These are phyloP conservation scores for Favolaschia claudopus DNA, from an alignment of 768 basidiomycete species.

Conservation along the genomic window DNA sequence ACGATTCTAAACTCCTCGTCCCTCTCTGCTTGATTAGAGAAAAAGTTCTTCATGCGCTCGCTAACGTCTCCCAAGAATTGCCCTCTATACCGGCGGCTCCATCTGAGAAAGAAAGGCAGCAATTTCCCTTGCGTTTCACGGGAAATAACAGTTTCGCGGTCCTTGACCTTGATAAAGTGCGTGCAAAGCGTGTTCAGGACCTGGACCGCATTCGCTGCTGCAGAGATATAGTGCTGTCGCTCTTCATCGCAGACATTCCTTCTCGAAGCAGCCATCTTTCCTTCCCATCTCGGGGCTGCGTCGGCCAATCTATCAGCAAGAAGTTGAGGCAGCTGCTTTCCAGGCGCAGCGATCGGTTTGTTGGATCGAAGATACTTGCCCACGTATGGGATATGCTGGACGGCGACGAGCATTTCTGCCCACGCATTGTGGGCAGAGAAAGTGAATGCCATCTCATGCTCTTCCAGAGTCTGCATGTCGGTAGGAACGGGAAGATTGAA, in stretches of 20 bases:
- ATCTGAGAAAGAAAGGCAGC: neutral
- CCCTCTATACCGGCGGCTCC: slow-evolving; percentile 13
- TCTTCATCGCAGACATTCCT: neutral
- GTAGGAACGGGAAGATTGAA: slow-evolving; percentile 18
- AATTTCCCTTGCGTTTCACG: slow-evolving; percentile 6
- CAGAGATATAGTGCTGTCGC: slow-evolving; percentile 8
- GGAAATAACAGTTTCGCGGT: slow-evolving; percentile 9
- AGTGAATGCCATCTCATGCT: neutral
- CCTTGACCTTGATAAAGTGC: slow-evolving; percentile 5
- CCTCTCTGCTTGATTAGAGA: neutral
- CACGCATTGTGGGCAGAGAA: slow-evolving; percentile 24
- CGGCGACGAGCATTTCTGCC: slow-evolving; percentile 23
- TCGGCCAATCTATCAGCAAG: slow-evolving; percentile 24
- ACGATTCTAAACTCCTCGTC: slow-evolving; percentile 1
- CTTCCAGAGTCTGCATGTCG: neutral
- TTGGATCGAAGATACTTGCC: slow-evolving; percentile 28
- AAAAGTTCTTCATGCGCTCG: slow-evolving; percentile 4
- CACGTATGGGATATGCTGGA: slow-evolving; percentile 33
- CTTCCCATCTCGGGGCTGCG: slow-evolving; percentile 21
- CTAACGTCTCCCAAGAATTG: slow-evolving; percentile 20
- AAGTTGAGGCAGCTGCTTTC: slow-evolving; percentile 21
- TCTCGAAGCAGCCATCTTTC: neutral
- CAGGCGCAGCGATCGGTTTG: slow-evolving; percentile 22
- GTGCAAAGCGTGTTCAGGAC: slow-evolving; percentile 22
- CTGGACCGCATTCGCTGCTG: slow-evolving; percentile 9